Evolutionary conservation across 2,329 filamentous ascomycete species (phyloP).

Genomic region (Moelleriella libera): DNA sequence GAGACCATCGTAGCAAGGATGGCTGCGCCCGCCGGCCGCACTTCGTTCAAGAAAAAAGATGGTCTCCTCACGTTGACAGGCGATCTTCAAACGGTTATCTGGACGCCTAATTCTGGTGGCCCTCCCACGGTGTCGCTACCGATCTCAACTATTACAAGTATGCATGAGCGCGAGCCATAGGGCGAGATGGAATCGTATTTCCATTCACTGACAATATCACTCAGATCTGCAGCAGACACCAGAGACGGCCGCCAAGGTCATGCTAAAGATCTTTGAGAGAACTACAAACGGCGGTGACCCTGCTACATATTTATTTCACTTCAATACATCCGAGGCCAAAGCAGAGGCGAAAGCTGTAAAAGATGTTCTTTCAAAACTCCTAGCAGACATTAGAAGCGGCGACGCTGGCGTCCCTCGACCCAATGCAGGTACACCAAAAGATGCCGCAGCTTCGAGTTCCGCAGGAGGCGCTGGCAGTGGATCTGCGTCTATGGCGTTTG

Average conservation of each 20-base stretch:
- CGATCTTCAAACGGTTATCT: conserved; percentile 63
- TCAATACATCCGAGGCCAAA: conserved; percentile 69
- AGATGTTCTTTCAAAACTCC: conserved; percentile 63
- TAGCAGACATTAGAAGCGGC: conserved; percentile 51
- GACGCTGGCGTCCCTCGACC: conserved; percentile 38
- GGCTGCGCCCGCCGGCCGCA: conserved; percentile 48
- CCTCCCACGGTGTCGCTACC: conserved; percentile 54
- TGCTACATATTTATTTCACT: conserved; percentile 72
- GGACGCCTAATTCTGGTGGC: conserved; percentile 58
- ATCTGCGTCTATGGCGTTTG: conserved; percentile 65
- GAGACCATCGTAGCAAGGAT: conserved; percentile 18
- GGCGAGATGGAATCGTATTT: background rate
- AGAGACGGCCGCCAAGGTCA: conserved; percentile 74
- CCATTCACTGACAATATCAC: background rate
- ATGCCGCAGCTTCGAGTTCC: conserved; percentile 12
- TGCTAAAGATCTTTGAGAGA: conserved; percentile 82
- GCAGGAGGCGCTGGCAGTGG: conserved; percentile 23
- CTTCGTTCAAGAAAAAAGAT: conserved; percentile 92
- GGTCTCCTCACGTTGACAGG: conserved; percentile 63
- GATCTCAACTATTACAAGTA: conserved; percentile 71
- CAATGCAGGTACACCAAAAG: conserved; percentile 13
- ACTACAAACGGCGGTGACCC: conserved; percentile 41
- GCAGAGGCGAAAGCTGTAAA: conserved; percentile 77
- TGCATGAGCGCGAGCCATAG: conserved; percentile 6
- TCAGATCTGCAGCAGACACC: conserved; percentile 90